These are phyloP conservation scores for Anisodus acutangulus DNA, from an alignment of 257 asterid species.

Conservation along the genomic window DNA sequence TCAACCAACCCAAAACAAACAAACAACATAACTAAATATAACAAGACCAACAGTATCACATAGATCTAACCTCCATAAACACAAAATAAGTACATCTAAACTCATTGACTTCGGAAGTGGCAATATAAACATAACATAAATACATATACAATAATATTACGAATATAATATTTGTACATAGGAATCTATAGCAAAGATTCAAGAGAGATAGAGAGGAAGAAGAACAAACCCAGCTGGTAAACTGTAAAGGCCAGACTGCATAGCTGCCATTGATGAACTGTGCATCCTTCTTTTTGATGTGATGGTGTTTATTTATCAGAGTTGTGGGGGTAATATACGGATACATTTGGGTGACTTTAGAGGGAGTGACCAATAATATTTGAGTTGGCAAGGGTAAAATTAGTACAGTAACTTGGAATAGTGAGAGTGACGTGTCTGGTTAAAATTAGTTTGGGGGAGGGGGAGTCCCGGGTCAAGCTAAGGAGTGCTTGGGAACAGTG, in stretches of 20 bases:
- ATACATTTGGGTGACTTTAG: background rate
- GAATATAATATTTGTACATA: too few species aligned
- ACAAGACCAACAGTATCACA: background rate
- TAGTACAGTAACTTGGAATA: too few species aligned
- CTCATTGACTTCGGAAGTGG: too few species aligned
- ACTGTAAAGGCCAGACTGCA: background rate
- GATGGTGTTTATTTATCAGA: background rate
- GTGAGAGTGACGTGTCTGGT: too few species aligned
- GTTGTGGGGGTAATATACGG: background rate
- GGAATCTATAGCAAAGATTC: background rate
- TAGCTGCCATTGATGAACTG: background rate
- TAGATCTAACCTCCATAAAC: conserved; percentile 11
- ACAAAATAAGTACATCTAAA: background rate
- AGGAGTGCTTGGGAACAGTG: background rate
- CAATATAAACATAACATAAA: too few species aligned
- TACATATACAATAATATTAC: too few species aligned
- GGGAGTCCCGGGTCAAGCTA: background rate
- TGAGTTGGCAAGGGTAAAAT: background rate
- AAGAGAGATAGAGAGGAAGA: background rate
- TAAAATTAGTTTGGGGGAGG: background rate
- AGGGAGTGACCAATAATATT: background rate
- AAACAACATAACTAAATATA: background rate
- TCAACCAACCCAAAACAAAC: conserved; percentile 24
- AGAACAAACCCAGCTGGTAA: background rate
- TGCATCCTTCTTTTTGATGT: background rate